Base-by-base conservation (phyloP, 805 yeast species). In the Yamadazyma takamatsuzukensis region DNA sequence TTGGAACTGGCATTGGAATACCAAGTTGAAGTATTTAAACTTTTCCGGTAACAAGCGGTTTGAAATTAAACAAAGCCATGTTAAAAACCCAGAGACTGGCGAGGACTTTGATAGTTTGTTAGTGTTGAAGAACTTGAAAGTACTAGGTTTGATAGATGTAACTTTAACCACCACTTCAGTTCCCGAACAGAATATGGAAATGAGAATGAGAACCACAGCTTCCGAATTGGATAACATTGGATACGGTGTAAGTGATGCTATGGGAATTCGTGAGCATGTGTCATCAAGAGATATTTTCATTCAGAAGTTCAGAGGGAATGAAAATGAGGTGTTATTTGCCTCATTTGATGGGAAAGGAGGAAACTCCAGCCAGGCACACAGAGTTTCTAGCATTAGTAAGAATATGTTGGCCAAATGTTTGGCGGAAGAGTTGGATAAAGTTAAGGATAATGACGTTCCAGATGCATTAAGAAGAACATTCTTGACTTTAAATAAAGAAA, bases 1-100 rank as follows among this genome's bases (percentile, higher is more conserved):
- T 54, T 93, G 97, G 97, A 93, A 87, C 59, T 93, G 98, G 98
- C 80, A 83, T 47, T 80, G 79, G 66, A 93, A 93, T 52, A 66
- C 72, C 33, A 76, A 78, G 25, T 66, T 93, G 56, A 77, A 70
- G 45, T 88, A 83, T 48, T 71, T 93, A 53, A 93, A 90, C 54
- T 80, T 93, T 36, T 87, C 97, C 0, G 97, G 97, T 23, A 93
- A 93, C 53, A 83, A 83, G 52, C 72, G 96, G 42, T 77, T 93
- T 42, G 97, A 93, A 52, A 89, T 93, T 48, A 83, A 80, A 50
- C 83, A 80, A 25, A 64, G 72, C 32, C 71, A 72, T 37, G 72
- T 72, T 31, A 63, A 65, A 31, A 65, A 74, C 34, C 83, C 78
- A 8, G 79, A 71, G 18, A 61, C 68, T 22, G 69, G 69, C 18